A percentile compares a stretch with the other conserved stretches of the same genome.
These are phyloP conservation scores for Phanerochaete carnosa DNA, from an alignment of 768 basidiomycete species.

Conservation along the genomic window DNA sequence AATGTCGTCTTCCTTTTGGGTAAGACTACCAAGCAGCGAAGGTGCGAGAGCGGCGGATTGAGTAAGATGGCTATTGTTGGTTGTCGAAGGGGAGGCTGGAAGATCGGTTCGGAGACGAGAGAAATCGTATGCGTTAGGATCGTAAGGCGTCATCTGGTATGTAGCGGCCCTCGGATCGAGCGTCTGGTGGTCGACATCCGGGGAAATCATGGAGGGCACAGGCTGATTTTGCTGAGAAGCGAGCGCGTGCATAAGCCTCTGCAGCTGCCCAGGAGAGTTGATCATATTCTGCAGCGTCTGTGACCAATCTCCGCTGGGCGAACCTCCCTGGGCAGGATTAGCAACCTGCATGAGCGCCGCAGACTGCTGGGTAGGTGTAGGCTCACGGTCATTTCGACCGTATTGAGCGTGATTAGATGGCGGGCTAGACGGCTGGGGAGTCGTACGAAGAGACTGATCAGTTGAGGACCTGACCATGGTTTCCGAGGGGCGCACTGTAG, in stretches of 20 bases:
- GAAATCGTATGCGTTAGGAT: constrained; percentile 11
- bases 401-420: background rate
- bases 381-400: background rate
- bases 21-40: constrained; percentile 21
- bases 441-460: background rate
- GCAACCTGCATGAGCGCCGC: constrained; percentile 1
- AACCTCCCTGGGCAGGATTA: background rate
- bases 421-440: background rate
- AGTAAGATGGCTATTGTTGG: background rate
- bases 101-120: constrained; percentile 16
- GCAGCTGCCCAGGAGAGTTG: constrained; percentile 51
- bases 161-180: constrained; percentile 3
- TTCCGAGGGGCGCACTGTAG: constrained; percentile 6
- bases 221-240: constrained; percentile 18
- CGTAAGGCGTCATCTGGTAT: constrained; percentile 12
- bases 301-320: constrained; percentile 5
- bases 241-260: constrained; percentile 41
- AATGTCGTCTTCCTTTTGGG: constrained; percentile 24
- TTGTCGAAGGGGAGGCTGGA: constrained; percentile 15
- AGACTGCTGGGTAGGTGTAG: background rate
- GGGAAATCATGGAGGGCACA: constrained; percentile 4
- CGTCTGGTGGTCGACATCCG: background rate
- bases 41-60: constrained; percentile 14
- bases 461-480: background rate
- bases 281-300: constrained; percentile 48